Evolutionary conservation across 2,329 filamentous ascomycete genomes (phyloP), one percentile per base, ranked within the genome.

Genomic region (Aspergillus flavus): DNA sequence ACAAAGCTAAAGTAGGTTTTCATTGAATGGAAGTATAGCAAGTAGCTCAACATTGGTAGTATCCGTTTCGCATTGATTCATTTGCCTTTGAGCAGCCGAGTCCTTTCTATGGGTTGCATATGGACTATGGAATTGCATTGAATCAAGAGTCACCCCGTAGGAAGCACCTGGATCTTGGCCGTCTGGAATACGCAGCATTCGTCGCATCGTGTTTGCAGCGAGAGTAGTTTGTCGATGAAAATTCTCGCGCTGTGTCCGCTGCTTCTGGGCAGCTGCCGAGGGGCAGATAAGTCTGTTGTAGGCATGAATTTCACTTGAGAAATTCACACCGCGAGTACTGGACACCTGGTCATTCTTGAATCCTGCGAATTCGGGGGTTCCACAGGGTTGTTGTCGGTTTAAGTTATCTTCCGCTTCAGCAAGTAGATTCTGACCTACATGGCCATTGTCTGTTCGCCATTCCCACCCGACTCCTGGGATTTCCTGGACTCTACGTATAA

Each of bases 401-500:
- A 19, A 14, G 14, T 23, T 28, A 41, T 39, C 32, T 39, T 55
- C 52, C 32, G 32, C 52, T 26, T 55, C 32, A 39, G 52, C 30
- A 11, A 55, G 21, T 16, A 55, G 23, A 11, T 39, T 32, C 32
- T 39, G 52, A 39, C 52, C 52, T 21, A 55, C 5, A 10, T 55
- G 28, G 14, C 52, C 52, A 21, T 39, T 55, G 30, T 39, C 21
- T 10, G 32, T 55, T 12, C 52, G 32, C 52, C 52, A 55, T 55
- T 55, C 52, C 52, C 52, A 55, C 7, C 52, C 32, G 21, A 39
- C 52, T 39, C 52, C 32, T 54, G 52, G 52, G 2, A 54, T 54
- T 26, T 54, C 52, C n/a, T 55, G 52, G 28, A 55, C n/a, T 19
- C 34, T 23, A 39, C 52, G 21, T 55, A 55, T 55, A 32, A 55